A percentile compares a stretch with the other conserved stretches of the same genome.
phyloP scores from a whole-genome alignment of 2,329 filamentous ascomycete species.

The Fusarium foetens region DNA sequence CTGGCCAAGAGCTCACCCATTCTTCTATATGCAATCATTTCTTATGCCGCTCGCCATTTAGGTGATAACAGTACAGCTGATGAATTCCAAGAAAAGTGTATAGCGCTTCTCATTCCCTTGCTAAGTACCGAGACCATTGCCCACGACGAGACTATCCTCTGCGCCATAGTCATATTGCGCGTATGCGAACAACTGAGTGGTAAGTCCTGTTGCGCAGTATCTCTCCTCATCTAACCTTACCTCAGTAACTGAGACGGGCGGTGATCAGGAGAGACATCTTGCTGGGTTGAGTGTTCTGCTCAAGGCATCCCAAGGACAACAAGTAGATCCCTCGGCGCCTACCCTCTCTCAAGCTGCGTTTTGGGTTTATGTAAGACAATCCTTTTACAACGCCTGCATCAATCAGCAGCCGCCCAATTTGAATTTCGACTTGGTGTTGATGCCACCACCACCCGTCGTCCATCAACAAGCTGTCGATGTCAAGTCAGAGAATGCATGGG shows the following conservation, averaged over 20 bases:
- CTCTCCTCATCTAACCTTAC: neutral
- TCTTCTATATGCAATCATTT: conserved; percentile 1
- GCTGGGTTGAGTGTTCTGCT: conserved; percentile 29
- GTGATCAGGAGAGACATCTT: conserved; percentile 33
- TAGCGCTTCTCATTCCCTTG: conserved; percentile 8
- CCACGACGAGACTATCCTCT: neutral
- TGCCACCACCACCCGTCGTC: neutral
- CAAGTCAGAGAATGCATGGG: conserved; percentile 32
- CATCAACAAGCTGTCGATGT: neutral
- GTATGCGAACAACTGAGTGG: conserved; percentile 11
- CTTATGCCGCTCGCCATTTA: conserved; percentile 5
- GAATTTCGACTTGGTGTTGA: neutral
- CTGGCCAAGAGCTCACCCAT: conserved; percentile 8
- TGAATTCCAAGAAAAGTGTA: neutral
- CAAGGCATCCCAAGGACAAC: conserved; percentile 27
- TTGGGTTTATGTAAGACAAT: conserved; percentile 35
- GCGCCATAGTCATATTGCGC: conserved; percentile 12
- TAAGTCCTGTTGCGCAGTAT: neutral
- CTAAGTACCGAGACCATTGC: conserved; percentile 5
- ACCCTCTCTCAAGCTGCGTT: conserved; percentile 33
- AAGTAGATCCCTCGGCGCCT: conserved; percentile 23
- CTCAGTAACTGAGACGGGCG: neutral
- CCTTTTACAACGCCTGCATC: conserved; percentile 33
- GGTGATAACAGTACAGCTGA: neutral
- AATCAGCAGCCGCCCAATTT: conserved; percentile 31